phyloP scores from a whole-genome alignment of 768 basidiomycete species.

The Lentinus brumalis region DNA sequence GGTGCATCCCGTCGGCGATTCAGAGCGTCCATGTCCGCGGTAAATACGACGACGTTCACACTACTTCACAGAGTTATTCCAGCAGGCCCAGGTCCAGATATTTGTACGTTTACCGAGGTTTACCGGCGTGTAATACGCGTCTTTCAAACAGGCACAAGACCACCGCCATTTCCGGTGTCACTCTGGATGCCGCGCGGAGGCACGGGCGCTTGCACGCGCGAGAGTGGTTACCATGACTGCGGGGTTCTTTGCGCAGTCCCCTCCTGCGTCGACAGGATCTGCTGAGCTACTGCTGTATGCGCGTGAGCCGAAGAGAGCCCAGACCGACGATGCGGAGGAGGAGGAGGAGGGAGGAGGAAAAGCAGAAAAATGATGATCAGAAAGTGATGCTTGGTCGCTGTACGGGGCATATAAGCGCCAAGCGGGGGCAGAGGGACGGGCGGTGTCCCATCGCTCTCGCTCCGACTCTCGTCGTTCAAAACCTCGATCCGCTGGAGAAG shows the following conservation, averaged over 20 bases:
- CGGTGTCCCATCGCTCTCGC: neutral
- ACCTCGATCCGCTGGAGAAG: neutral
- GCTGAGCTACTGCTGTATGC: neutral
- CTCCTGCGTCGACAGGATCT: neutral
- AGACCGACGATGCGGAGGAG: neutral
- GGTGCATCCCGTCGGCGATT: too few species aligned
- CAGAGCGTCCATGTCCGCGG: too few species aligned
- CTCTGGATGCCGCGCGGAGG: neutral
- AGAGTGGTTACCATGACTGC: neutral
- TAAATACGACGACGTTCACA: too few species aligned
- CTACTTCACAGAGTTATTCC: too few species aligned
- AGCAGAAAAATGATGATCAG: constrained; percentile 4
- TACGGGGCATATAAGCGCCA: neutral
- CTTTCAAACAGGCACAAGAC: too few species aligned
- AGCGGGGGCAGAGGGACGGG: neutral
- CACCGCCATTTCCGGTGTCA: neutral
- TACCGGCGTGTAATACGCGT: too few species aligned
- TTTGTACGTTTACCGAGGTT: too few species aligned
- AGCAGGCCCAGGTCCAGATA: too few species aligned
- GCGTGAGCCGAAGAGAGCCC: neutral
- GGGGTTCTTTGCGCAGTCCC: neutral
- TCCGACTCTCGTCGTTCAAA: constrained; percentile 1
- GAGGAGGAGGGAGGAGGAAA: neutral
- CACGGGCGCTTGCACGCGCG: neutral
- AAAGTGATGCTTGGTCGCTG: neutral